These are phyloP conservation scores for Mytilinidion resinicola DNA, from an alignment of 495 filamentous ascomycete species.

Conservation along the genomic window DNA sequence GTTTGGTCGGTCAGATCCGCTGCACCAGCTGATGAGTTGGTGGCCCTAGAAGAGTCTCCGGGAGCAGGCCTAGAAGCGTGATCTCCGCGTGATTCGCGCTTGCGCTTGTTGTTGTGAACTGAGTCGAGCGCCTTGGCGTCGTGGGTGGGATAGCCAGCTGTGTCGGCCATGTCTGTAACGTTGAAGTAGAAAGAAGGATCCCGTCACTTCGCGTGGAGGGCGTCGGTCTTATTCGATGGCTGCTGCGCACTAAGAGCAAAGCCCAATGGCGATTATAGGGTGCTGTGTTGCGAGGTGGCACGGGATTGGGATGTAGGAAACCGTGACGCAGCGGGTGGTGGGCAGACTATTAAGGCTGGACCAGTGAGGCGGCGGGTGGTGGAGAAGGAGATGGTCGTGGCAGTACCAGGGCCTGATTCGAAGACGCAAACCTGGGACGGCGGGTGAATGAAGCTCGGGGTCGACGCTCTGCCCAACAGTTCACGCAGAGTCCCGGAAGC, in stretches of 20 bases:
- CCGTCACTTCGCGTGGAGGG: slow-evolving; percentile 22
- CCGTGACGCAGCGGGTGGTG: slow-evolving; percentile 16
- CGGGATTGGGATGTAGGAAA: slow-evolving; percentile 13
- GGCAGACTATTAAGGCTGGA: slow-evolving; percentile 10
- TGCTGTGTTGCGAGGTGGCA: slow-evolving; percentile 7
- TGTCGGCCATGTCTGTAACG: slow-evolving; percentile 23
- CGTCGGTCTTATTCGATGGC: slow-evolving; percentile 16
- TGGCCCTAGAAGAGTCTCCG: neutral
- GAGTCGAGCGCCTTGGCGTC: slow-evolving; percentile 14
- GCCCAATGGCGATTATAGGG: slow-evolving; percentile 5
- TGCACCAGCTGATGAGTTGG: slow-evolving; percentile 3
- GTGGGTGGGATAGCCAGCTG: slow-evolving; percentile 26
- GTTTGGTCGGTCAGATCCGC: slow-evolving; percentile 25
- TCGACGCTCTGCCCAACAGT: slow-evolving; percentile 17
- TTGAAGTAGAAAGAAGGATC: slow-evolving; percentile 6
- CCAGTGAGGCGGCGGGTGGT: slow-evolving; percentile 5
- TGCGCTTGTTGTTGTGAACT: slow-evolving; percentile 31
- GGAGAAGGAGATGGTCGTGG: neutral
- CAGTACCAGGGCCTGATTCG: slow-evolving; percentile 7
- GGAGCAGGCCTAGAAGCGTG: slow-evolving; percentile 27
- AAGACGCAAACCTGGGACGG: slow-evolving; percentile 16
- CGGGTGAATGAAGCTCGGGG: neutral
- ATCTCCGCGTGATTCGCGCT: slow-evolving; percentile 30
- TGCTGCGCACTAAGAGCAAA: neutral
- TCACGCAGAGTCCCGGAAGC: slow-evolving; percentile 15